A percentile compares a stretch with the other conserved stretches of the same genome.
Conservation (phyloP, 805 yeast genomes). For the Candida anglica region DNA sequence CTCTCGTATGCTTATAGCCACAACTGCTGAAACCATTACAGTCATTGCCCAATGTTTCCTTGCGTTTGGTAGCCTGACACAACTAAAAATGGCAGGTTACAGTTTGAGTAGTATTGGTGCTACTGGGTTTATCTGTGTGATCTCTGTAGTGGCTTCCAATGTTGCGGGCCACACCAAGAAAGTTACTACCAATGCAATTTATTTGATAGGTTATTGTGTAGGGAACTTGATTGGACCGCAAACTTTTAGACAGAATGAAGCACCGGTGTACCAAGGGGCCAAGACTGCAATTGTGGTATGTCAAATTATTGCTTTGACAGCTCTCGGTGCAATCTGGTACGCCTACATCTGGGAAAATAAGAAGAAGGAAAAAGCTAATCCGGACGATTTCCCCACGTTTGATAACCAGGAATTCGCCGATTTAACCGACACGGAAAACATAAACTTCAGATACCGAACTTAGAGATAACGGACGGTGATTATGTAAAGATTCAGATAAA, state of each 20-base stretch:
- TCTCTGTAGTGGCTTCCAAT: constrained; percentile 18
- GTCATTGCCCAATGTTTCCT: constrained; percentile 25
- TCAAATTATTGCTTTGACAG: constrained; percentile 8
- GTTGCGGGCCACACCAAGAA: constrained; percentile 26
- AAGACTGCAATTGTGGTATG: constrained; percentile 16
- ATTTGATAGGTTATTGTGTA: constrained; percentile 22
- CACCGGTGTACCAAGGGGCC: constrained; percentile 22
- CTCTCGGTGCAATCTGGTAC: constrained; percentile 10
- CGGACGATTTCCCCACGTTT: constrained; percentile 13
- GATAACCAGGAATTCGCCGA: constrained; percentile 42
- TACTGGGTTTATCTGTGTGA: constrained; percentile 17
- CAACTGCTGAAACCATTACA: constrained; percentile 14
- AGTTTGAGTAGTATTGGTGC: constrained; percentile 25
- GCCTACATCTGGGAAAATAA: constrained; percentile 11
- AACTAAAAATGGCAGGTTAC: constrained; percentile 26
- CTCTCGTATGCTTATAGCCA: constrained; percentile 24
- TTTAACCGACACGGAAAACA: constrained; percentile 41
- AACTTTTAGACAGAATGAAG: constrained; percentile 18
- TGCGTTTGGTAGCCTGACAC: constrained; percentile 21
- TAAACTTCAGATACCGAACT: constrained; percentile 29
- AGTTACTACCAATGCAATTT: constrained; percentile 20
- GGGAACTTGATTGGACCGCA: constrained; percentile 27
- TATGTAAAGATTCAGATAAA: too few species aligned
- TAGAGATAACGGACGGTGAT: too few species aligned
- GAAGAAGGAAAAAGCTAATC: constrained; percentile 10